Evolutionary conservation across 2,329 filamentous ascomycete species (phyloP), one percentile per base, ranked within the genome.

Genomic region (Verticillium nonalfalfae): DNA sequence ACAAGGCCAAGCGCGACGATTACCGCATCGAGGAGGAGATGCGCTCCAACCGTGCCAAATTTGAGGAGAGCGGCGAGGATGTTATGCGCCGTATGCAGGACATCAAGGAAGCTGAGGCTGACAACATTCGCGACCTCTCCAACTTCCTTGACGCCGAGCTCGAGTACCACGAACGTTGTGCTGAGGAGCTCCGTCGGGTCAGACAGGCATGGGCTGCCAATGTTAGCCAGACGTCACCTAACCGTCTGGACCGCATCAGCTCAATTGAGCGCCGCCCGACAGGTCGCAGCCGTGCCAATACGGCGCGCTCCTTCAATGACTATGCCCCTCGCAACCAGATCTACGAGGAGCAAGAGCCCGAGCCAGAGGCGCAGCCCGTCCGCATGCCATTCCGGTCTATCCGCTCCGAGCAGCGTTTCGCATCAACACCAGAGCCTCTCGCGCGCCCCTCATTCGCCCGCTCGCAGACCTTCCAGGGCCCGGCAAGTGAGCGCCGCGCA

Each of bases 21-120:
- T 96, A 95, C 78, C 85, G 92, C 64, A 83, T 95, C 61, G 95
- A 98, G 74, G 94, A 98, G 72, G 94, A 98, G 75, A 84, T 97
- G 60, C 90, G 94, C 61, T 85, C 87, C 34, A 91, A 95, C 73
- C 96, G 96, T 74, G 90, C 91, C 69, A 98, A 98, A 77, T 98
- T 97, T 71, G 95, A 98, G 72, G 95, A 98, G 78, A 89, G 91
- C 15, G 95, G 85, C 71, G 94, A 98, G 71, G 94, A 98, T 69
- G 93, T 98, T 60, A 84, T 89, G 68, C 86, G 94, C 63, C 85
- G 94, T 60, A 98, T 98, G 95, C 87, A 96, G 75, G 94, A 98
- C 71, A 96, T 98, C 77, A 94, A 95, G 78, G 93, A 97, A 69
- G 85, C 91, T 26, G 94, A 98, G 75, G 82, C 81, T 54, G 94